Percentiles rank a stretch among this genome's conserved stretches.
Evolutionary conservation across 805 yeast genomes (phyloP).

Genomic region (Torulaspora franciscae): DNA sequence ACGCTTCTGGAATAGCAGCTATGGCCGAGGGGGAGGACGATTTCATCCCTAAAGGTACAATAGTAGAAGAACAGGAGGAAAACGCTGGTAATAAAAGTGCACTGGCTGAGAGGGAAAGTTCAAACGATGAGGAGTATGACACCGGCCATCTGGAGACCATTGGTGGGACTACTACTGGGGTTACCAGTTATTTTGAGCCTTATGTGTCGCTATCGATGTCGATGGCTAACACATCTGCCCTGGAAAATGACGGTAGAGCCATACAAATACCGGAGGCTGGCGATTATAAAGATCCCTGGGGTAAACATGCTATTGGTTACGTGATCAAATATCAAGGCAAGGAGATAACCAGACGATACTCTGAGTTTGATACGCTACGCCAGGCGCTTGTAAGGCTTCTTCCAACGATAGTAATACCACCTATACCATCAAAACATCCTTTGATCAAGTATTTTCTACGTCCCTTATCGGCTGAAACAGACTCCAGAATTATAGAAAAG

Average conservation of each 20-base stretch:
- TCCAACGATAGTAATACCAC: conserved; percentile 84
- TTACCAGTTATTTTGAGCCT: conserved; percentile 19
- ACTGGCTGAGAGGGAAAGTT: not conserved
- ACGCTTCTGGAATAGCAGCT: conserved; percentile 37
- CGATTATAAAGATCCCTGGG: conserved; percentile 74
- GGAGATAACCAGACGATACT: conserved; percentile 75
- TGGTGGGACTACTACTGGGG: not conserved
- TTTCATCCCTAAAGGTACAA: conserved; percentile 11
- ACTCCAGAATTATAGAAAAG: conserved; percentile 51
- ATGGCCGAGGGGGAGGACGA: conserved; percentile 20
- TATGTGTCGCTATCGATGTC: conserved; percentile 31
- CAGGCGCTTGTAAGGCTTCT: conserved; percentile 63
- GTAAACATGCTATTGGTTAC: conserved; percentile 75
- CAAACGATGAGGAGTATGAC: conserved; percentile 4
- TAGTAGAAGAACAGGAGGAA: conserved; percentile 7
- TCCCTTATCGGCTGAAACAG: conserved; percentile 42
- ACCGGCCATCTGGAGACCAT: conserved; percentile 1
- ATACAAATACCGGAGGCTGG: conserved; percentile 73
- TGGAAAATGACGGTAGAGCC: conserved; percentile 6
- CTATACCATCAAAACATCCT: conserved; percentile 85
- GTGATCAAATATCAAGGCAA: conserved; percentile 60
- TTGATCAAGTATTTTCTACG: conserved; percentile 43
- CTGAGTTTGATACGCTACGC: conserved; percentile 85
- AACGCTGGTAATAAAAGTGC: not conserved
- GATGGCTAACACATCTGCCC: conserved; percentile 15